Percentiles rank a stretch among this genome's conserved stretches.
phyloP scores from a whole-genome alignment of 495 filamentous ascomycete species.

The Saxophila tyrrhenica region DNA sequence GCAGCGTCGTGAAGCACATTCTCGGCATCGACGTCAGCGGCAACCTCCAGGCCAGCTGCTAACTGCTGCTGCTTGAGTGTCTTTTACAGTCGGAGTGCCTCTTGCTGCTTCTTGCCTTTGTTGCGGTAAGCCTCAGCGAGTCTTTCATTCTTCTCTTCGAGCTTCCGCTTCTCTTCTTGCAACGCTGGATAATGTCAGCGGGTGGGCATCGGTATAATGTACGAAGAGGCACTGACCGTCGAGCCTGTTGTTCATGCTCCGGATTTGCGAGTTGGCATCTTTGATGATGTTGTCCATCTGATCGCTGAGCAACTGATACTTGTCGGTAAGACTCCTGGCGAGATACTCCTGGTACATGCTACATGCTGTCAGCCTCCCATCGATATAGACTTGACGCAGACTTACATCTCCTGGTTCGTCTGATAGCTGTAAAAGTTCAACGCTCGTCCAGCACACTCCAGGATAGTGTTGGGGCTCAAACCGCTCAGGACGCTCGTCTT shows the following conservation, averaged over 20 bases:
- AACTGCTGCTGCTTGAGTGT: constrained; percentile 66
- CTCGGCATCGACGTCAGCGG: constrained; percentile 57
- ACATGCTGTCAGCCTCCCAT: constrained; percentile 14
- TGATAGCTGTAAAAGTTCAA: constrained; percentile 89
- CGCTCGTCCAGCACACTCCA: constrained; percentile 80
- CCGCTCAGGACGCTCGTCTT: constrained; percentile 85
- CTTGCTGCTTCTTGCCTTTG: constrained; percentile 62
- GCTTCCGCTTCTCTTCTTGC: constrained; percentile 51
- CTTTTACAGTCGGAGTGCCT: constrained; percentile 76
- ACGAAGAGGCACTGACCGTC: constrained; percentile 28
- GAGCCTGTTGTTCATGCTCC: constrained; percentile 51
- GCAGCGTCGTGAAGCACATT: constrained; percentile 24
- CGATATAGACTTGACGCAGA: background rate
- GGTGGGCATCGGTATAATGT: background rate
- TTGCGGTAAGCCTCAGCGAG: constrained; percentile 57
- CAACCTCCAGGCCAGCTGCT: constrained; percentile 54
- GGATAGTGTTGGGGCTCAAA: constrained; percentile 68
- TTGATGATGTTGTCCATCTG: constrained; percentile 72
- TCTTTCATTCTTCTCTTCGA: constrained; percentile 68
- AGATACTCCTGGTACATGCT: constrained; percentile 77
- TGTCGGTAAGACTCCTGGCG: constrained; percentile 61
- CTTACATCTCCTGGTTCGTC: constrained; percentile 76
- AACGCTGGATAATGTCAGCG: constrained; percentile 39
- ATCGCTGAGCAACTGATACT: constrained; percentile 53
- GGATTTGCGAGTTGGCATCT: constrained; percentile 72